Evolutionary conservation across 1,284 basidiomycete genomes (phyloP), one percentile per base, ranked within the genome.

Genomic region (Cutaneotrichosporon daszewskae): DNA sequence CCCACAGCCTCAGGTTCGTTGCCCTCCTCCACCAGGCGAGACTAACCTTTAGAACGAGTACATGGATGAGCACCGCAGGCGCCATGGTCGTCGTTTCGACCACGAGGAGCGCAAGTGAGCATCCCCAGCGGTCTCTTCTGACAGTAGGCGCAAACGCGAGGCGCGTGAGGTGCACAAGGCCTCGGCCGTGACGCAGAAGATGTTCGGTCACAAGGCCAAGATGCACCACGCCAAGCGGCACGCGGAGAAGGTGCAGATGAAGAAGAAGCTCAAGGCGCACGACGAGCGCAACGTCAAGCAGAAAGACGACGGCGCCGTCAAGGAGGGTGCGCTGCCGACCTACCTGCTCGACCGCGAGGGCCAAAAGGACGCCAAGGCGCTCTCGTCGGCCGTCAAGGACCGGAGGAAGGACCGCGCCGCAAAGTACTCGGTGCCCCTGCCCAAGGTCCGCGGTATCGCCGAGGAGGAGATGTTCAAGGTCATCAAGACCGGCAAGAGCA

Each of bases 401-500:
- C 88, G 92, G 69, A 82, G 95, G 65, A 99, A 98, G 73, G 95
- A 99, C 76, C 95, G 96, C 75, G 95, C 94, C 2, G 95, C 94
- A 20, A 94, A 95, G 72, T 99, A 90, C 74, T 83, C 90, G 20
- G 95, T 99, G 2, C 95, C 97, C 14, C 92, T 95, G 0, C 74
- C 95, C 37, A 95, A 94, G 72, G 95, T 99, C 40, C 77, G 94
- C 45, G 95, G 95, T 34, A 97, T 99, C 59, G 92, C 94, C 16
- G 95, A 99, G 71, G 95, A 98, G 64, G 95, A 99, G 77, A 95
- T 94, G 81, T 99, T 99, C 80, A 97, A 95, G 77, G 95, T 98
- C 26, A 79, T 99, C 79, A 89, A 92, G 76, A 94, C 94, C 0
- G 95, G 95, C 45, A 97, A 97, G 77, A 86, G 82, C 66, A 97